Conservation (phyloP, 352 stramenopile species). For the Phytopythium kandeliae region DNA sequence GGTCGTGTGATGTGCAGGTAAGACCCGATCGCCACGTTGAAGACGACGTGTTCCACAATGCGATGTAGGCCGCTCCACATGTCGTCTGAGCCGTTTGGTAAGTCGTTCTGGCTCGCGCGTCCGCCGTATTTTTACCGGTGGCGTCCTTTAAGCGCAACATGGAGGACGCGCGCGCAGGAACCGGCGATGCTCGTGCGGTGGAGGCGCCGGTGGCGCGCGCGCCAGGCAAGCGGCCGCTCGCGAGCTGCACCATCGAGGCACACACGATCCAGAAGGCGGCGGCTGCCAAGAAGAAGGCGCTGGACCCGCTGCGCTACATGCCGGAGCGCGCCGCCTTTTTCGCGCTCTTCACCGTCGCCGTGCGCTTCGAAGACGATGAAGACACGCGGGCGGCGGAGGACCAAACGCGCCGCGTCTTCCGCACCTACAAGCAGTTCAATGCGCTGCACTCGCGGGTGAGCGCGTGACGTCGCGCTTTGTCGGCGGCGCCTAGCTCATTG, state of each 20-base stretch:
- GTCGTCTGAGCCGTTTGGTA: too few relatives aligned
- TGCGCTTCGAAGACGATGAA: conserved; percentile 33
- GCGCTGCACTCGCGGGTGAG: conserved; percentile 44
- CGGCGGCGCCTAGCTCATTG: too few relatives aligned
- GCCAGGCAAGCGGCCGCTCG: conserved; percentile 17
- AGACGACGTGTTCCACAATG: too few relatives aligned
- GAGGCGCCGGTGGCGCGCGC: not conserved
- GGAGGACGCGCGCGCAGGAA: too few relatives aligned
- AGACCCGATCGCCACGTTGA: too few relatives aligned
- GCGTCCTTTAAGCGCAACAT: too few relatives aligned
- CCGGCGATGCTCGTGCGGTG: too few relatives aligned
- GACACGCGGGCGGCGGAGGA: conserved; percentile 10
- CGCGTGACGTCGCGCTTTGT: not conserved
- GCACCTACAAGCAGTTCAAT: conserved; percentile 64
- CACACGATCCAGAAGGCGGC: conserved; percentile 65
- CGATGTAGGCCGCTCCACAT: too few relatives aligned
- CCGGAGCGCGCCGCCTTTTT: conserved; percentile 43
- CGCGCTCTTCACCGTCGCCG: conserved; percentile 51
- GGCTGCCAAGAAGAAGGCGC: conserved; percentile 61
- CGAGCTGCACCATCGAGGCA: conserved; percentile 40
- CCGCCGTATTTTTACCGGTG: too few relatives aligned
- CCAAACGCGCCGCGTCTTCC: conserved; percentile 26
- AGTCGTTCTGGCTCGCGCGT: too few relatives aligned
- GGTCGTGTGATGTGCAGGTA: too few relatives aligned
- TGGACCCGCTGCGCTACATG: conserved; percentile 67